A percentile compares a stretch with the other conserved stretches of the same genome.
Evolutionary conservation across 306 rosid genomes (phyloP).

Genomic region (Castanospermum australe): DNA sequence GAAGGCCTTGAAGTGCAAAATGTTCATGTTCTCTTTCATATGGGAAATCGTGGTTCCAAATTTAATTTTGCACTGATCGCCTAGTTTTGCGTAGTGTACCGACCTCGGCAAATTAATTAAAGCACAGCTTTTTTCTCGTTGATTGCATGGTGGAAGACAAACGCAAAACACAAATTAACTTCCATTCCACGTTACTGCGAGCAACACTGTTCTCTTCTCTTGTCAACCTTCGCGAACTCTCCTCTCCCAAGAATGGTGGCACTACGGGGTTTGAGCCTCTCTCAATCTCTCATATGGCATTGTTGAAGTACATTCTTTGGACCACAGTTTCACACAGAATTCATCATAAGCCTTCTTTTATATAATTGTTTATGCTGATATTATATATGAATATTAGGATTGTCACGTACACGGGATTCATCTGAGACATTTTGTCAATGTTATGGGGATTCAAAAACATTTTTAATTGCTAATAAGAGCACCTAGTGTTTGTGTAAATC

Average conservation of each 20-base stretch:
- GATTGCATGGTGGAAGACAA: conserved; percentile 41
- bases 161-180: conserved; percentile 40
- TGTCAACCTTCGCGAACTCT: not conserved
- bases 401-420: not conserved
- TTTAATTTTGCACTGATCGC: not conserved
- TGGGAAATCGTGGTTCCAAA: not conserved
- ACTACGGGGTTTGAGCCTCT: not conserved
- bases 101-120: not conserved
- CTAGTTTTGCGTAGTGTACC: not conserved
- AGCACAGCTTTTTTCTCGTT: conserved; percentile 15
- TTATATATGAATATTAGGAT: not conserved
- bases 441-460: conserved; percentile 9
- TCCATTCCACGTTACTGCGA: conserved; percentile 32
- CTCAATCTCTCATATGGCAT: not conserved
- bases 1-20: conserved; percentile 11
- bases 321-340: not conserved
- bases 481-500: not conserved
- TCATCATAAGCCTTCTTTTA: not conserved
- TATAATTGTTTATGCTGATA: not conserved
- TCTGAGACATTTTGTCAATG: not conserved
- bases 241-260: not conserved
- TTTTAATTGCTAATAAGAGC: not conserved
- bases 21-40: not conserved
- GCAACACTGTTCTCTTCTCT: not conserved
- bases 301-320: not conserved